Conservation (phyloP, 306 rosid genomes). For the Psophocarpus tetragonolobus region DNA sequence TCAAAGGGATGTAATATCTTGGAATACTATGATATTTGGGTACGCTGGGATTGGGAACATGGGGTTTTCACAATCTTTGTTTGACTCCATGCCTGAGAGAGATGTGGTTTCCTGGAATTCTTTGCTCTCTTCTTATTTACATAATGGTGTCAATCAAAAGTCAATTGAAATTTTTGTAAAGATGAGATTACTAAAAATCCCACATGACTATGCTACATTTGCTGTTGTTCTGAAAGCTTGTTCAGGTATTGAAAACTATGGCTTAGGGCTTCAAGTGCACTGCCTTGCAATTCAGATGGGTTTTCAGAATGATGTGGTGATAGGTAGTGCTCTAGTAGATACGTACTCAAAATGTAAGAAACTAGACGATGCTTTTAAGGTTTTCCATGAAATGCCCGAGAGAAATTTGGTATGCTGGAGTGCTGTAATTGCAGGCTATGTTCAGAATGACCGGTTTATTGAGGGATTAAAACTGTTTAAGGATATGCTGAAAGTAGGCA, state of each 20-base stretch:
- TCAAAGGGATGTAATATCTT: slow-evolving; percentile 58
- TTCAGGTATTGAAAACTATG: slow-evolving; percentile 50
- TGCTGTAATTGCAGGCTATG: slow-evolving; percentile 79
- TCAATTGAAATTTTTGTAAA: slow-evolving; percentile 46
- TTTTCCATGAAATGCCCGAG: slow-evolving; percentile 60
- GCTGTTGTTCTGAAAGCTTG: slow-evolving; percentile 69
- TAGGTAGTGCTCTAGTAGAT: slow-evolving; percentile 76
- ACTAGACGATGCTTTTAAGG: slow-evolving; percentile 49
- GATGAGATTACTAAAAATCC: slow-evolving; percentile 49
- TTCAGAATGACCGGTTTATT: slow-evolving; percentile 60
- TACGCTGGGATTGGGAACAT: slow-evolving; percentile 55
- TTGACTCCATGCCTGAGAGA: slow-evolving; percentile 64
- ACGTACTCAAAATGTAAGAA: slow-evolving; percentile 76
- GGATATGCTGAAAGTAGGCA: slow-evolving; percentile 61
- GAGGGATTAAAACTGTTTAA: slow-evolving; percentile 62
- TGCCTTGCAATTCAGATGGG: slow-evolving; percentile 66
- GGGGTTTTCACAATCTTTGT: slow-evolving; percentile 51
- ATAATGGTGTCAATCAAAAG: slow-evolving; percentile 39
- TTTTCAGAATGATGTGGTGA: slow-evolving; percentile 56
- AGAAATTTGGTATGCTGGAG: slow-evolving; percentile 82
- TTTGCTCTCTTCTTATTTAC: slow-evolving; percentile 68
- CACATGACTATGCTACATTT: slow-evolving; percentile 60
- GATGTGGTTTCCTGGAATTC: slow-evolving; percentile 89
- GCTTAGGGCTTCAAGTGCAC: slow-evolving; percentile 71
- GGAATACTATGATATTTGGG: slow-evolving; percentile 85